Evolutionary conservation across 495 filamentous ascomycete species (phyloP).

Genomic region (Poronia punctata): DNA sequence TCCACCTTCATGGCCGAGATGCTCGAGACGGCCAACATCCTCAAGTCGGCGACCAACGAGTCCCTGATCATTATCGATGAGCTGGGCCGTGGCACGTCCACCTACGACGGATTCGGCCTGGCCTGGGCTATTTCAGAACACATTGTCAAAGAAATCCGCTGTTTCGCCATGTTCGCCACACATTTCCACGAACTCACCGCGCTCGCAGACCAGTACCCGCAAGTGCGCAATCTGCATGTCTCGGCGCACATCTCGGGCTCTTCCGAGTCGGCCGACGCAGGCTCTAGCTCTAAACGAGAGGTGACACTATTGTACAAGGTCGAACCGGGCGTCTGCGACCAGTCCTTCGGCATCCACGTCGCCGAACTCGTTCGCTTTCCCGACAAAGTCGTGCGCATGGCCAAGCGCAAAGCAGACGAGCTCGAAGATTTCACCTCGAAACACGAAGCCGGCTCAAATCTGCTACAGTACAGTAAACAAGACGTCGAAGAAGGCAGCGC

Average conservation of each 20-base stretch:
- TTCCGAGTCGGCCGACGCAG: slow-evolving; percentile 17
- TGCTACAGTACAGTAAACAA: slow-evolving; percentile 58
- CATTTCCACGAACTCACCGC: slow-evolving; percentile 98
- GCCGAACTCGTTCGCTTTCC: slow-evolving; percentile 98
- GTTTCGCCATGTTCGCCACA: slow-evolving; percentile 90
- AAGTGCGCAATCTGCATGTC: slow-evolving; percentile 90
- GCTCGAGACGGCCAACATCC: slow-evolving; percentile 97
- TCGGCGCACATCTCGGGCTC: slow-evolving; percentile 83
- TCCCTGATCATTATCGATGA: slow-evolving; percentile 98
- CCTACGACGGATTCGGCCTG: slow-evolving; percentile 96
- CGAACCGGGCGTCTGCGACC: slow-evolving; percentile 89
- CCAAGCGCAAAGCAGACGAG: slow-evolving; percentile 95
- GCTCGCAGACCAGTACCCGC: slow-evolving; percentile 71
- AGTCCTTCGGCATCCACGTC: slow-evolving; percentile 96
- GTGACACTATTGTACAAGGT: slow-evolving; percentile 97
- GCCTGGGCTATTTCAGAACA: slow-evolving; percentile 99
- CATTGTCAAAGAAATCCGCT: slow-evolving; percentile 90
- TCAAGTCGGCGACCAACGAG: slow-evolving; percentile 91
- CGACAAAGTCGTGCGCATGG: slow-evolving; percentile 96
- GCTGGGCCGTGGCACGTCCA: slow-evolving; percentile 94
- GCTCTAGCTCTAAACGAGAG: slow-evolving; percentile 55
- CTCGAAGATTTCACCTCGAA: slow-evolving; percentile 90
- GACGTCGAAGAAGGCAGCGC: slow-evolving; percentile 88
- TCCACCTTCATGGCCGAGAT: slow-evolving; percentile 99
- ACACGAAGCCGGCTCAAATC: slow-evolving; percentile 49